A percentile compares a stretch with the other conserved stretches of the same genome.
Evolutionary conservation across 2,329 filamentous ascomycete species (phyloP).

Genomic region (Fusarium anguioides): DNA sequence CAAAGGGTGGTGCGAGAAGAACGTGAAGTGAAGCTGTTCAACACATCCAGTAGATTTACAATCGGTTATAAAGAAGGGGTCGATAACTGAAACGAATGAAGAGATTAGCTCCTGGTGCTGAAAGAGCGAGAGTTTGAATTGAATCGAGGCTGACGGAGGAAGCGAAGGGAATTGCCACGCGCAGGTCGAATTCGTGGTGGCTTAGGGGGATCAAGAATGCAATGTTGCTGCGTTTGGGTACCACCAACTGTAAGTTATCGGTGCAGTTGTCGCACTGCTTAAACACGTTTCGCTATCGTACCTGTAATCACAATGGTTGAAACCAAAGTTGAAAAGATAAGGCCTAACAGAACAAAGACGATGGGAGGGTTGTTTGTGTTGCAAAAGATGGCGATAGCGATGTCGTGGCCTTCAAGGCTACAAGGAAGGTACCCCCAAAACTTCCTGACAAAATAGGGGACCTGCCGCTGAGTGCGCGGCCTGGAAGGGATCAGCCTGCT

Average conservation of each 20-base stretch:
- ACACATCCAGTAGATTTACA: slow-evolving; percentile 40
- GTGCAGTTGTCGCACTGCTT: slow-evolving; percentile 27
- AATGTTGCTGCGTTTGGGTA: slow-evolving; percentile 8
- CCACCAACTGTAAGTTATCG: slow-evolving; percentile 12
- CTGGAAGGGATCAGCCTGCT: not conserved
- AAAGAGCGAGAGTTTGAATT: not conserved
- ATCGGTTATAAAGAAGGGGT: slow-evolving; percentile 13
- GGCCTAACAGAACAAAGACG: slow-evolving; percentile 29
- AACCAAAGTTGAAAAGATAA: not conserved
- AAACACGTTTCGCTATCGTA: slow-evolving; percentile 20
- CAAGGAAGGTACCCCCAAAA: slow-evolving; percentile 13
- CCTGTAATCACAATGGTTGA: slow-evolving; percentile 14
- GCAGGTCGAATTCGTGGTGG: slow-evolving; percentile 4
- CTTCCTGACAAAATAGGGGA: slow-evolving; percentile 40
- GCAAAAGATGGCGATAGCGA: too few relatives aligned
- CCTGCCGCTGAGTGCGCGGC: slow-evolving; percentile 8
- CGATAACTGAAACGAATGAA: not conserved
- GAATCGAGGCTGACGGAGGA: slow-evolving; percentile 7
- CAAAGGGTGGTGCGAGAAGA: slow-evolving; percentile 31
- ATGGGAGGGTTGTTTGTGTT: too few relatives aligned
- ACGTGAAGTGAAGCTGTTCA: slow-evolving; percentile 23
- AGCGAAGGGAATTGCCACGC: slow-evolving; percentile 22
- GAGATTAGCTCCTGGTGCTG: slow-evolving; percentile 14
- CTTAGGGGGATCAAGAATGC: slow-evolving; percentile 13
- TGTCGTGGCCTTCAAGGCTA: slow-evolving; percentile 42